Evolutionary conservation across 495 filamentous ascomycete species (phyloP).

Genomic region (Penicillium daleae): DNA sequence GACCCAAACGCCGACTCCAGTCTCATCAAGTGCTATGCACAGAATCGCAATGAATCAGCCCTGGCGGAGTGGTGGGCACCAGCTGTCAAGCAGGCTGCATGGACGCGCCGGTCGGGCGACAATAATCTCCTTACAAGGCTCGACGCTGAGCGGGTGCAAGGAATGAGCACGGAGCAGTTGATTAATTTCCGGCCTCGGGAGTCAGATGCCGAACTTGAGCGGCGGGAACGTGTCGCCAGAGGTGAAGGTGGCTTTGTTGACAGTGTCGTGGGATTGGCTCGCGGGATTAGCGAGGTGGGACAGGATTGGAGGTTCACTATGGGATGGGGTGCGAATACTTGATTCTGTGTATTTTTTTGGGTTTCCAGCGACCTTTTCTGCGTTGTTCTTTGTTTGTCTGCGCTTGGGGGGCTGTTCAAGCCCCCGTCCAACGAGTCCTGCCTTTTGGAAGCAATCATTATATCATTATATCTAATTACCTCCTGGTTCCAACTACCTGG

Average conservation of each 20-base stretch:
- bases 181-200: conserved; percentile 14
- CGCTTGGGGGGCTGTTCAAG: not conserved
- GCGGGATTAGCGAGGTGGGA: conserved; percentile 32
- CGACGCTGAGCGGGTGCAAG: conserved; percentile 31
- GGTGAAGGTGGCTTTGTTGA: conserved; percentile 38
- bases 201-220: conserved; percentile 31
- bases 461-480: too few relatives aligned
- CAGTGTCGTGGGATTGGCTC: conserved; percentile 33
- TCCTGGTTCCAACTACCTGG: not conserved
- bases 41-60: conserved; percentile 31
- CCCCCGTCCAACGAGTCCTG: not conserved
- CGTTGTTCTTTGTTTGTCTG: not conserved
- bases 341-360: not conserved
- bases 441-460: not conserved
- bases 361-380: not conserved
- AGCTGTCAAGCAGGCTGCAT: conserved; percentile 43
- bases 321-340: conserved; percentile 38
- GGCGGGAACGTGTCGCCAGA: conserved; percentile 29
- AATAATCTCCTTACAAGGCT: conserved; percentile 23
- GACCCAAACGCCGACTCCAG: conserved; percentile 14
- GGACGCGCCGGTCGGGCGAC: conserved; percentile 25
- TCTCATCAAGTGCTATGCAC: conserved; percentile 30
- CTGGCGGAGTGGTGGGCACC: conserved; percentile 44
- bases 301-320: conserved; percentile 32
- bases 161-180: conserved; percentile 26